Percentiles rank a stretch among this genome's conserved stretches.
These are phyloP conservation scores for Cyphellophora attinorum DNA, from an alignment of 2,329 filamentous ascomycete genomes.

Conservation along the genomic window DNA sequence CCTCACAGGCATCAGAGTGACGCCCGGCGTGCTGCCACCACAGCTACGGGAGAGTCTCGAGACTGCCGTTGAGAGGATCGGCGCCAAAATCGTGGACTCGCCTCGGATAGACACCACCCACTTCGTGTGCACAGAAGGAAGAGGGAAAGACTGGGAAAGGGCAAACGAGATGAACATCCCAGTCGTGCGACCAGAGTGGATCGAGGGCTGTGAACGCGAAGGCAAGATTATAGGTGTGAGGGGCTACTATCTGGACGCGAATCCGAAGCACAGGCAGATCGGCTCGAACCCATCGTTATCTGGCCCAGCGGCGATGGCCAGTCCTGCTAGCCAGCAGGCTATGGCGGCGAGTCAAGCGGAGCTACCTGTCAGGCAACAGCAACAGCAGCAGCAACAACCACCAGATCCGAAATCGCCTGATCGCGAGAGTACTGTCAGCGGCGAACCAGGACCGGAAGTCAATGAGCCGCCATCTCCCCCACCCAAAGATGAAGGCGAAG, in stretches of 20 bases:
- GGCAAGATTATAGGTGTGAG: slow-evolving; percentile 88
- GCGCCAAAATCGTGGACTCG: slow-evolving; percentile 79
- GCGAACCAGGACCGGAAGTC: slow-evolving; percentile 19
- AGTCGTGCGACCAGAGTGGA: slow-evolving; percentile 92
- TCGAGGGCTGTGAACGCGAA: slow-evolving; percentile 89
- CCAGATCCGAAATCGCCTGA: slow-evolving; percentile 13
- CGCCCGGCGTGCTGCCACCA: slow-evolving; percentile 72
- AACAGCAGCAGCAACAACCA: slow-evolving; percentile 18
- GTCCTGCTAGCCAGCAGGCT: background rate
- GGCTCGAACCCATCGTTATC: slow-evolving; percentile 23
- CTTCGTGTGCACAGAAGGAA: slow-evolving; percentile 91
- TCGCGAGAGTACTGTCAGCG: slow-evolving; percentile 13
- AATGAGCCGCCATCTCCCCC: slow-evolving; percentile 12
- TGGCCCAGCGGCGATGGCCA: slow-evolving; percentile 24
- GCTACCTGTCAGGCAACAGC: slow-evolving; percentile 10
- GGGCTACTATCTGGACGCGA: slow-evolving; percentile 90
- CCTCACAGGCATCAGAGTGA: slow-evolving; percentile 88
- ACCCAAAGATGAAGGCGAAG: slow-evolving; percentile 11
- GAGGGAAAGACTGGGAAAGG: slow-evolving; percentile 88
- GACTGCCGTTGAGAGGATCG: slow-evolving; percentile 73
- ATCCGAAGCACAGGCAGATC: slow-evolving; percentile 50
- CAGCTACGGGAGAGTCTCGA: slow-evolving; percentile 63
- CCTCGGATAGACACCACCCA: slow-evolving; percentile 97
- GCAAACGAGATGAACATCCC: slow-evolving; percentile 97
- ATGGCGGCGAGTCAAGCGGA: slow-evolving; percentile 7